phyloP scores from a whole-genome alignment of 106 monocot genomes.

The Phalaenopsis equestris region DNA sequence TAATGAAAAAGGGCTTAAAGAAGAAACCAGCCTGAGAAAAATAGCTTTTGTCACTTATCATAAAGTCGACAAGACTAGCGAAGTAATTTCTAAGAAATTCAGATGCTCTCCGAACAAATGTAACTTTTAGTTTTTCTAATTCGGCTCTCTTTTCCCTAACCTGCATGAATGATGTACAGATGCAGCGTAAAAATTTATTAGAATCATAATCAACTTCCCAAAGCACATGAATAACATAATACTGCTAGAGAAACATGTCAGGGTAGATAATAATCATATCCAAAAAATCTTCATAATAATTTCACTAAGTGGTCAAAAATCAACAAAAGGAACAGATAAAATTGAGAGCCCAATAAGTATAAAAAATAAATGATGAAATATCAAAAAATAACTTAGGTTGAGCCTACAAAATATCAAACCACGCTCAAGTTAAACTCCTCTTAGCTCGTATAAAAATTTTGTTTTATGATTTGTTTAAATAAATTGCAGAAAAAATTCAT shows the following conservation, averaged over 20 bases:
- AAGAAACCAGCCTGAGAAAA: conserved; percentile 80
- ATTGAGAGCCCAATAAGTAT: not conserved
- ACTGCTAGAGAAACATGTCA: not conserved
- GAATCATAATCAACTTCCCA: not conserved
- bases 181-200: not conserved
- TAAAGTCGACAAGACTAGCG: conserved; percentile 95
- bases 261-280: not conserved
- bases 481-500: not conserved
- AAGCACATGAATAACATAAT: not conserved
- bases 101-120: conserved; percentile 85
- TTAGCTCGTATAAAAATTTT: not conserved
- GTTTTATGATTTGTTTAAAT: not conserved
- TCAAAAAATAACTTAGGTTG: not conserved
- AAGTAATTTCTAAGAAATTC: conserved; percentile 94
- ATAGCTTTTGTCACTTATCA: conserved; percentile 98
- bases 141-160: conserved; percentile 85
- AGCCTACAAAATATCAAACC: not conserved
- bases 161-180: conserved; percentile 25
- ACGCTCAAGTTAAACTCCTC: not conserved
- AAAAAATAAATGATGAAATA: not conserved
- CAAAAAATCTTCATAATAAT: not conserved
- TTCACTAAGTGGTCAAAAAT: not conserved
- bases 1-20: not conserved
- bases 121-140: conserved; percentile 76
- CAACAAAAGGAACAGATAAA: not conserved